phyloP scores from a whole-genome alignment of 192 early-diverging fungal species.

The Allomyces javanicus region DNA sequence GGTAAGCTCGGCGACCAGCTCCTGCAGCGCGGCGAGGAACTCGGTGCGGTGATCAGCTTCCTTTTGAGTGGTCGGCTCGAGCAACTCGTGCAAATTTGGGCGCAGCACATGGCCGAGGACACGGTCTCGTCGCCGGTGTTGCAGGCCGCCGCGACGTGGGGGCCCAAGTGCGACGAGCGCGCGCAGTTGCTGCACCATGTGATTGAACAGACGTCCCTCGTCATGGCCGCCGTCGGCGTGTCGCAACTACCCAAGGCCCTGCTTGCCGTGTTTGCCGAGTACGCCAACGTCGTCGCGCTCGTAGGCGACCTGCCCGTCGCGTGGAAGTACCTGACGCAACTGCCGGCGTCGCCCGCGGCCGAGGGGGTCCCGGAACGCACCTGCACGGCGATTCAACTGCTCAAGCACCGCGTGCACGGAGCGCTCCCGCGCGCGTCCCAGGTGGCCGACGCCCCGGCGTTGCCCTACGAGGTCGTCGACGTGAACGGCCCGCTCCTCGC shows the following conservation, averaged over 20 bases:
- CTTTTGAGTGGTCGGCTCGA: conserved; percentile 61
- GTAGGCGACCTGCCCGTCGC: conserved; percentile 62
- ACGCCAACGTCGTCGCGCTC: conserved; percentile 49
- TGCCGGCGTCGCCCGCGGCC: conserved; percentile 31
- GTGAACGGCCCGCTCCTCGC: conserved; percentile 7
- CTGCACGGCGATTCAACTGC: conserved; percentile 30
- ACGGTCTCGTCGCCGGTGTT: background rate
- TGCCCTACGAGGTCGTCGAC: conserved; percentile 42
- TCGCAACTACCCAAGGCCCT: conserved; percentile 18
- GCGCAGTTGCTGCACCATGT: conserved; percentile 46
- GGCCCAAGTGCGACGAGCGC: conserved; percentile 20
- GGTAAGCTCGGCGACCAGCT: conserved; percentile 44
- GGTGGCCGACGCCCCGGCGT: conserved; percentile 16
- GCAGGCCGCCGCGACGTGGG: background rate
- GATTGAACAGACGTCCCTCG: conserved; percentile 81
- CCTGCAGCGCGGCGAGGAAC: conserved; percentile 10
- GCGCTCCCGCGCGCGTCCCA: conserved; percentile 10
- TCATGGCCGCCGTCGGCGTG: conserved; percentile 61
- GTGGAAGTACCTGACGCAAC: conserved; percentile 52
- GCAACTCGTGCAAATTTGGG: conserved; percentile 70
- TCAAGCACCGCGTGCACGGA: conserved; percentile 49
- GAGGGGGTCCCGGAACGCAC: conserved; percentile 9
- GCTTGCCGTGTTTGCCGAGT: conserved; percentile 63
- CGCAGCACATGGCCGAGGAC: conserved; percentile 9
- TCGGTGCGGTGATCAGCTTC: conserved; percentile 62